Conservation (phyloP, 805 yeast genomes). For the Candida germanica region DNA sequence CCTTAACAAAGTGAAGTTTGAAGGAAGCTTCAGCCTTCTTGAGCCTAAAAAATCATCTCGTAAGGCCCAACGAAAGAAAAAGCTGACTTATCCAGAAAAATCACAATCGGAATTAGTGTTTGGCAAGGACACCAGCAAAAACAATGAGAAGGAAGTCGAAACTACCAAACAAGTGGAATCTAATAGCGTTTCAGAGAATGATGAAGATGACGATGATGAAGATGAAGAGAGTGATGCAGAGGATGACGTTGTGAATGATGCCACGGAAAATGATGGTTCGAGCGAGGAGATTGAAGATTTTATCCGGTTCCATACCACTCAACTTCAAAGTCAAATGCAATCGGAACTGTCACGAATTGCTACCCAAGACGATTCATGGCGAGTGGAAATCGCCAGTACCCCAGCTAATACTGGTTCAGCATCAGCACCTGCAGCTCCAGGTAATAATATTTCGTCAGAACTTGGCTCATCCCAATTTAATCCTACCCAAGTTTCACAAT, state of each 20-base stretch:
- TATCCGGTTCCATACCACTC: conserved; percentile 32
- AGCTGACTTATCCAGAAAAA: neutral
- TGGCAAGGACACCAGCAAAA: neutral
- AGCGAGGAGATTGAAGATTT: conserved; percentile 37
- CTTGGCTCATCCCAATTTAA: too few species aligned
- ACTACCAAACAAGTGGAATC: neutral
- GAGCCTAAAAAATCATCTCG: neutral
- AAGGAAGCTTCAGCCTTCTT: neutral
- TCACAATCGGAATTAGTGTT: neutral
- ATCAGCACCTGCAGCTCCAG: too few species aligned
- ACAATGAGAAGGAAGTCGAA: neutral
- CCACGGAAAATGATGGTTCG: conserved; percentile 13
- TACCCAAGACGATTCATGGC: too few species aligned
- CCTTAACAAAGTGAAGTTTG: neutral
- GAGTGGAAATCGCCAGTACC: too few species aligned
- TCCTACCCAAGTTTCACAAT: too few species aligned
- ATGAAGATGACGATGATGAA: neutral
- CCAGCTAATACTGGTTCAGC: too few species aligned
- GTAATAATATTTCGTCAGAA: too few species aligned
- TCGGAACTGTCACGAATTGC: neutral
- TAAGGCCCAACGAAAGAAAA: neutral
- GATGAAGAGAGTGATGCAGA: neutral
- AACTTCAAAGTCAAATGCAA: conserved; percentile 16
- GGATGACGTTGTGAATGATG: neutral
- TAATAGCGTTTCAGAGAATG: neutral